Evolutionary conservation across 1,139 yeast genomes (phyloP).

Genomic region (Magnusiomyces fungicola): DNA sequence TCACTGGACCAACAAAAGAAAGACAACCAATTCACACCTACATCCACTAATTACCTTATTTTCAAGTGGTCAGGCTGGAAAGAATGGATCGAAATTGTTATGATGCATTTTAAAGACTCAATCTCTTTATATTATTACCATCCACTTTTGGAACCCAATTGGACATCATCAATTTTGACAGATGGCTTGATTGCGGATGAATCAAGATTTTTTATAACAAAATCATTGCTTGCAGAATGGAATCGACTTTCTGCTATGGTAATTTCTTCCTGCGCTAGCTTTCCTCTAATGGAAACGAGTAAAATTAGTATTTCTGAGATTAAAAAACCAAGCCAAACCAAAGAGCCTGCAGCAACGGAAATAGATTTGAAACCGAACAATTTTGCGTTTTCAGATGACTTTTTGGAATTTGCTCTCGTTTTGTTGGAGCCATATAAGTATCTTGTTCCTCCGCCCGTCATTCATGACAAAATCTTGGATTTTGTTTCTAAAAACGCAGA

Average conservation of each 20-base stretch:
- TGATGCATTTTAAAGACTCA: background rate
- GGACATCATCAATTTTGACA: too few species aligned
- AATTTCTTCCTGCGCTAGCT: too few species aligned
- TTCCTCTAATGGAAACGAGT: too few species aligned
- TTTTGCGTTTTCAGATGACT: background rate
- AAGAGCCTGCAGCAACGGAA: too few species aligned
- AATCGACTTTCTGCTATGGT: too few species aligned
- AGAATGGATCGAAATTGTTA: background rate
- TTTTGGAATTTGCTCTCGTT: background rate
- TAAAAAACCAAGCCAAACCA: too few species aligned
- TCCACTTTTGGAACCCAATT: background rate
- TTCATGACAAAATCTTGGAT: background rate
- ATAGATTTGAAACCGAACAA: background rate
- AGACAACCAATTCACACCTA: background rate
- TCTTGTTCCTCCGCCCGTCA: background rate
- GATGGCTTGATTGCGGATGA: too few species aligned
- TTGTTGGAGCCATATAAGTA: background rate
- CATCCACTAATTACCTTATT: background rate
- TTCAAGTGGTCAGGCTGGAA: constrained; percentile 2
- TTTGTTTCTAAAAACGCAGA: too few species aligned
- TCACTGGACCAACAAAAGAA: too few species aligned
- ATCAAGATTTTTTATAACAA: too few species aligned
- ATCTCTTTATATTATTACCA: background rate
- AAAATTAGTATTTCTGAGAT: too few species aligned
- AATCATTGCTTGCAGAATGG: too few species aligned